These are phyloP conservation scores for Xylariaceae sp. DNA, from an alignment of 2,329 filamentous ascomycete species.

Conservation along the genomic window DNA sequence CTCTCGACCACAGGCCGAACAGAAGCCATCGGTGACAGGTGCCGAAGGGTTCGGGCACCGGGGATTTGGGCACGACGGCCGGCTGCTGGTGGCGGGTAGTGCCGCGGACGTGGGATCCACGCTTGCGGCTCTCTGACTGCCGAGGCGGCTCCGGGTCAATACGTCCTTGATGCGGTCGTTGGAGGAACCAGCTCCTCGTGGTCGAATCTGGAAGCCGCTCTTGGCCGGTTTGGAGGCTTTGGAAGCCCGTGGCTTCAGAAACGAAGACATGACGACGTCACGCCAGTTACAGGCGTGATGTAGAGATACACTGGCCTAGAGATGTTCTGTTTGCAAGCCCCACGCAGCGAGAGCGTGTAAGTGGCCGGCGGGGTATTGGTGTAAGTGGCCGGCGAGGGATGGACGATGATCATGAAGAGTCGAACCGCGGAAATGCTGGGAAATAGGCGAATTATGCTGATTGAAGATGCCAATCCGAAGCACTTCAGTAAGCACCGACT, in stretches of 20 bases:
- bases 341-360: no score
- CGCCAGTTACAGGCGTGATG: no score
- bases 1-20: slow-evolving; percentile 76
- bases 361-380: no score
- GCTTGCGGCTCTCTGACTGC: slow-evolving; percentile 16
- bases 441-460: no score
- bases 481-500: no score
- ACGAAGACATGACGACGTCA: slow-evolving; percentile 41
- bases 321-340: no score
- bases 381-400: no score
- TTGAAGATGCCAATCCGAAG: no score
- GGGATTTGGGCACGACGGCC: slow-evolving; percentile 46
- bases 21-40: slow-evolving; percentile 55
- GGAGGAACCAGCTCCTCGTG: slow-evolving; percentile 37
- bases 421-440: no score
- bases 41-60: slow-evolving; percentile 51
- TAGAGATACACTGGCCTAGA: no score
- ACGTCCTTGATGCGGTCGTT: slow-evolving; percentile 44
- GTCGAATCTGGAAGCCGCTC: slow-evolving; percentile 32
- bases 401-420: no score
- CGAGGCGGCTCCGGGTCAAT: slow-evolving; percentile 19
- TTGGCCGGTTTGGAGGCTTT: slow-evolving; percentile 19
- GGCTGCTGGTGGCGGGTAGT: slow-evolving; percentile 12
- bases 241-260: slow-evolving; percentile 30
- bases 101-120: slow-evolving; percentile 13